Base-by-base conservation (phyloP, 768 basidiomycete genomes). In the Phaeolepiota aurea region DNA sequence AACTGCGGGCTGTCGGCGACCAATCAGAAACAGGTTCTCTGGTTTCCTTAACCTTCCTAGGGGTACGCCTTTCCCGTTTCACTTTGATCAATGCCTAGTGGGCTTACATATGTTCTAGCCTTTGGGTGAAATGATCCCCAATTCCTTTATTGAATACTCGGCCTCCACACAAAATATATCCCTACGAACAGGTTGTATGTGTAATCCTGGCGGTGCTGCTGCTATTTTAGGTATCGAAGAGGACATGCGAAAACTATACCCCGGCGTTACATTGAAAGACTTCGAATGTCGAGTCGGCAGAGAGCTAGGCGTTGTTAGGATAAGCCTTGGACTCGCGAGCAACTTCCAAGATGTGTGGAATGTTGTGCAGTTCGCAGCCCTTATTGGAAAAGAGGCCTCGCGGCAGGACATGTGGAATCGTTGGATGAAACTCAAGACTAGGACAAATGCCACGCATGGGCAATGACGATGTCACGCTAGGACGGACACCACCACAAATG, bases 141-240 rank as follows among this genome's bases (percentile, higher is more conserved):
- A 82, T 46, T 77, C 77, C 2, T 87, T 87, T 58, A 69, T 88
- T 50, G 84, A 85, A 52, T 66, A 80, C 48, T 69, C 79, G 1
- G 84, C 86, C 11, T 69, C 78, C 13, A 65, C 59, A 39, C 68
- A 73, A 47, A 74, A 69, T 38, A 79, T 90, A 43, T 87, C 86
- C 13, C 60, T 90, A 21, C 79, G 87, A 32, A 86, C 87, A 2
- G 87, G 87, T 0, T 91, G 87, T 56, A 81, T 89, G 76, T 91
- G 88, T 54, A 91, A 90, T 48, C 85, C 87, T 12, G 88, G 88
- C 7, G 87, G 79, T 13, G 83, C 86, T 0, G 77, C 84, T 1
- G 74, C 82, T 3, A 61, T 90, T 12, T 68, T 88, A 3, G 79
- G 79, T 0, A 71, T 87, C 20, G 62, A 77, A 43, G 65, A 71